These are phyloP conservation scores for Mycena amicta DNA, from an alignment of 768 basidiomycete genomes.

Conservation along the genomic window DNA sequence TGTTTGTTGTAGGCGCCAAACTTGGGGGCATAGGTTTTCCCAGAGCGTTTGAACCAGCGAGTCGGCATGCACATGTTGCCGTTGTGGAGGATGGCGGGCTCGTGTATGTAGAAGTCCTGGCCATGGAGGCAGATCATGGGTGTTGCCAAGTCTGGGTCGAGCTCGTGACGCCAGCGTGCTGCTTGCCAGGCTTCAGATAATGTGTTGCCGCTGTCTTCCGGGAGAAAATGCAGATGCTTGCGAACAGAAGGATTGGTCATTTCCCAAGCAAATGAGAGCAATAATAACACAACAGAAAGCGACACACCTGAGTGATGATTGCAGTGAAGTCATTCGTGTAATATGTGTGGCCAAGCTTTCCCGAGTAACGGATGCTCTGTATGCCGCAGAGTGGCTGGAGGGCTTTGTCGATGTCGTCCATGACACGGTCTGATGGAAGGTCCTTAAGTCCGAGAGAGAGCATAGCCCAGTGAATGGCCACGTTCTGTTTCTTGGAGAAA, in stretches of 20 bases:
- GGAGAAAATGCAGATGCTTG: conserved; percentile 32
- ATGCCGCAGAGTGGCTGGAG: conserved; percentile 25
- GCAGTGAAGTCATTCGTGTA: conserved; percentile 24
- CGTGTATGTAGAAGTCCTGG: conserved; percentile 32
- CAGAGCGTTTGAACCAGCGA: conserved; percentile 26
- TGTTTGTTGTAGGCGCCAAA: conserved; percentile 20
- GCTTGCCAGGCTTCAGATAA: conserved; percentile 30
- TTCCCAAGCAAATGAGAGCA: conserved; percentile 13
- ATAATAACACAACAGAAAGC: too few species aligned
- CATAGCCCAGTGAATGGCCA: conserved; percentile 17
- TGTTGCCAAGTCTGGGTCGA: conserved; percentile 23
- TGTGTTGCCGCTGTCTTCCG: conserved; percentile 32
- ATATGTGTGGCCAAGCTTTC: conserved; percentile 24
- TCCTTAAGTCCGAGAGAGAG: conserved; percentile 11
- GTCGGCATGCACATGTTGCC: conserved; percentile 24
- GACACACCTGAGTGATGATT: conserved; percentile 21
- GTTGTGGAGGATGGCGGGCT: conserved; percentile 28
- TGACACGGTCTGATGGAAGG: conserved; percentile 8
- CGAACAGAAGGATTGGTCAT: conserved; percentile 31
- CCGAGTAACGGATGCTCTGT: conserved; percentile 21
- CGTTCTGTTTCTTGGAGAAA: not conserved
- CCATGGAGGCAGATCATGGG: conserved; percentile 29
- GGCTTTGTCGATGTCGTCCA: conserved; percentile 19
- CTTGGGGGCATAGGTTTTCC: conserved; percentile 20
- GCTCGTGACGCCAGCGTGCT: conserved; percentile 31